A percentile compares a stretch with the other conserved stretches of the same genome.
Conservation (phyloP, 2,329 filamentous ascomycete genomes). For the Trichoderma atrobrunneum region DNA sequence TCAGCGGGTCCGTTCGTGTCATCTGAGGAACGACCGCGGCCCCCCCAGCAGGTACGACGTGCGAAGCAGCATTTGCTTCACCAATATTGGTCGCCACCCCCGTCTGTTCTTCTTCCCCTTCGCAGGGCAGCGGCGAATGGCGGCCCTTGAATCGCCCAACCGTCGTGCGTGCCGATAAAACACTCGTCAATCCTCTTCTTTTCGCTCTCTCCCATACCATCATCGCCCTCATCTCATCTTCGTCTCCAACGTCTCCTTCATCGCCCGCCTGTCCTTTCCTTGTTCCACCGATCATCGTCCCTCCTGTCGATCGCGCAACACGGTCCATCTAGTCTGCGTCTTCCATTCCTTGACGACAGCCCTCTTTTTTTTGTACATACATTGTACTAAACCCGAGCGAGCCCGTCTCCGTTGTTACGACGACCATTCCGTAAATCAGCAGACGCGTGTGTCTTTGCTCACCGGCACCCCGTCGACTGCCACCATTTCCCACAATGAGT, state of each 20-base stretch:
- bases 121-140: slow-evolving; percentile 20
- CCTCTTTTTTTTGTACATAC: background rate
- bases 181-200: slow-evolving; percentile 9
- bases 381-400: background rate
- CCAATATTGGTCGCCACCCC: slow-evolving; percentile 20
- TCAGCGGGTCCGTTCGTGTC: slow-evolving; percentile 19
- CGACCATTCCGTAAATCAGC: background rate
- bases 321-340: slow-evolving; percentile 3
- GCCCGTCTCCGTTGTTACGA: background rate
- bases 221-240: background rate
- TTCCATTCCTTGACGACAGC: background rate
- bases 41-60: slow-evolving; percentile 21
- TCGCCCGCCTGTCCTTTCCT: background rate
- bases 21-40: slow-evolving; percentile 17
- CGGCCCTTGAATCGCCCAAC: slow-evolving; percentile 16
- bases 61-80: slow-evolving; percentile 19
- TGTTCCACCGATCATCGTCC: slow-evolving; percentile 3
- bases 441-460: slow-evolving; percentile 5
- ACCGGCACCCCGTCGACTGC: background rate
- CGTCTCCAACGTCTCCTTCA: background rate
- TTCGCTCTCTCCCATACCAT: background rate
- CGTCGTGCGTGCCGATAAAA: slow-evolving; percentile 13
- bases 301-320: slow-evolving; percentile 16
- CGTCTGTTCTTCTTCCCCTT: slow-evolving; percentile 13
- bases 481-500: slow-evolving; percentile 26